Evolutionary conservation across 257 asterid species (phyloP), one percentile per base, ranked within the genome.

Genomic region (Solanum chilense): DNA sequence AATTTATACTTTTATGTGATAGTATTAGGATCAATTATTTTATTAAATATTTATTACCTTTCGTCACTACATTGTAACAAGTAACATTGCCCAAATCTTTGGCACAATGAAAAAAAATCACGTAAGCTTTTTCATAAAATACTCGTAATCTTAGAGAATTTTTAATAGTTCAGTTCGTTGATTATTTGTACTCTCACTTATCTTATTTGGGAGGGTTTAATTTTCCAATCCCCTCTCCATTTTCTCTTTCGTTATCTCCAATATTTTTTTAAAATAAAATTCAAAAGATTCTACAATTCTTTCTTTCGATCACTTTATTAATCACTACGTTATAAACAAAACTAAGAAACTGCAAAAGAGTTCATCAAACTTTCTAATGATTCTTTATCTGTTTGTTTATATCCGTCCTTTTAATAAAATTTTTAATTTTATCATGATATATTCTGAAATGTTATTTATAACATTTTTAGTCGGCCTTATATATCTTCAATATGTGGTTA

Each of bases 381-480:
- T 56, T 20, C 5, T 56, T 56, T 56, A 7, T 20, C 20, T 56
- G 8, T 56, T 56, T 56, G 64, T 56, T 56, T 56, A 20, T 56
- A 20, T 56, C 1, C 9, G 25, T 3, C 4, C 0, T 7, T 66
- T 25, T 66, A 5, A 8, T 31, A 0, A 31, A 69, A 70, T 0
- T 8, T 70, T 3, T 70, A 0, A 69, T 69, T 69, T 3, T 25
- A 0, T 2, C 20, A 29, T 5, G 11, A 13, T 31, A 68, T 68
- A 12, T 33, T 16, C 9, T 71, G 9, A 35, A 1, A 27, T 62
- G 70, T 33, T 45, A 45, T 20, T 16, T 9, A 78, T n/a, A 27
- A 45, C n/a, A 25, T 16, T 45, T 44, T 12, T 27, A 45, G 58
- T 78, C 7, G 1, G 68, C 69, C 18, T 18, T 18, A 44, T 80